phyloP scores from a whole-genome alignment of 805 yeast genomes.

The Sungouiella blattae region DNA sequence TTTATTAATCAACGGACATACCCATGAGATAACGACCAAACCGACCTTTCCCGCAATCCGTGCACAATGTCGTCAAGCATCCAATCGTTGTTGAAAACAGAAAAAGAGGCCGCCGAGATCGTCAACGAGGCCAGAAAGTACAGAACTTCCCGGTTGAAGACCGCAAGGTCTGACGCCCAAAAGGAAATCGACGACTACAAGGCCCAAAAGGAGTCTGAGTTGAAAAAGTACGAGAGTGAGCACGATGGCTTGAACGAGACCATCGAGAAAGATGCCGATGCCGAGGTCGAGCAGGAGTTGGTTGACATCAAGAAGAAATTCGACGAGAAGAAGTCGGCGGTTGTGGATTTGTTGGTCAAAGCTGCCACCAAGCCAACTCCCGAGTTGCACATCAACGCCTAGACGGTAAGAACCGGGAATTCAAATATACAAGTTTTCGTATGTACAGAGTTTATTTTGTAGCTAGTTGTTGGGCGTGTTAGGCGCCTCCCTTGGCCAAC shows the following conservation, averaged over 20 bases:
- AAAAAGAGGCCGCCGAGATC: conserved; percentile 94
- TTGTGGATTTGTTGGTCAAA: conserved; percentile 71
- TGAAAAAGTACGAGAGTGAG: conserved; percentile 65
- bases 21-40: conserved; percentile 1
- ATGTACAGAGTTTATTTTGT: neutral
- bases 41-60: neutral
- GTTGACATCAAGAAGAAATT: conserved; percentile 64
- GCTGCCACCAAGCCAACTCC: conserved; percentile 80
- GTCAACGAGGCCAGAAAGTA: conserved; percentile 87
- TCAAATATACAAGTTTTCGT: neutral
- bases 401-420: neutral
- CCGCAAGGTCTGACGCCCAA: conserved; percentile 91
- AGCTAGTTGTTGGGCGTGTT: neutral
- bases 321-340: conserved; percentile 57
- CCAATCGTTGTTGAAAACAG: conserved; percentile 57
- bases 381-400: conserved; percentile 77
- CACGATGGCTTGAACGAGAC: conserved; percentile 73
- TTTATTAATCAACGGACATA: neutral
- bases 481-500: conserved; percentile 31
- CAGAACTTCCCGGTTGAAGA: conserved; percentile 85
- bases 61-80: conserved; percentile 27
- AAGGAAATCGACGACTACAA: conserved; percentile 85
- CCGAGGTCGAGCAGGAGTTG: conserved; percentile 67
- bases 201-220: conserved; percentile 76
- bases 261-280: conserved; percentile 77